Evolutionary conservation across 306 rosid genomes (phyloP).

Genomic region (Vicia sativa): DNA sequence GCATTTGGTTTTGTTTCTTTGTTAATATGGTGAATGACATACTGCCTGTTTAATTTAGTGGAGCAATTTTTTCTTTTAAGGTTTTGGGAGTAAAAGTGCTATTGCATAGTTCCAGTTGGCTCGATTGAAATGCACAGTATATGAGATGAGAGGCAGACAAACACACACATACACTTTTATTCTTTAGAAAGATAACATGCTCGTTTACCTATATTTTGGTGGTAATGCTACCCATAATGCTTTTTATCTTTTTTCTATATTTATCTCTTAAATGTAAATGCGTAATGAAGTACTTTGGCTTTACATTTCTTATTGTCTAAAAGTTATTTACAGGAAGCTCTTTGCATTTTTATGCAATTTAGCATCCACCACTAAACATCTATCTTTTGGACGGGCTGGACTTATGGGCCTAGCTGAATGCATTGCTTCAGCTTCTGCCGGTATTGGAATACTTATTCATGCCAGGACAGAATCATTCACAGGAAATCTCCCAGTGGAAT

Average conservation of each 20-base stretch:
- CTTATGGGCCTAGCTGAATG: constrained; percentile 88
- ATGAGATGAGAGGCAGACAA: not conserved
- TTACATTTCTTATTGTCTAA: constrained; percentile 42
- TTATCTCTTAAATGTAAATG: constrained; percentile 19
- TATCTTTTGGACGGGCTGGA: constrained; percentile 87
- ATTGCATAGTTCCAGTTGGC: constrained; percentile 10
- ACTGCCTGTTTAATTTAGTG: constrained; percentile 4
- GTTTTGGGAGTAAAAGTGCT: constrained; percentile 11
- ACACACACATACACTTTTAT: not conserved
- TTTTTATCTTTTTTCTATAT: constrained; percentile 11
- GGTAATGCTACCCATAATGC: not conserved
- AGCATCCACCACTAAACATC: constrained; percentile 69
- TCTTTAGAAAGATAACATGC: constrained; percentile 6
- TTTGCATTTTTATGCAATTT: constrained; percentile 68
- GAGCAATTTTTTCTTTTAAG: not conserved
- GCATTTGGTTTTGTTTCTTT: not conserved
- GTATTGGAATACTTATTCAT: constrained; percentile 40
- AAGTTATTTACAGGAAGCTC: constrained; percentile 60
- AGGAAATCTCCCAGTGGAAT: constrained; percentile 44
- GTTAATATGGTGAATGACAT: constrained; percentile 1
- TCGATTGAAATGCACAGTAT: constrained; percentile 5
- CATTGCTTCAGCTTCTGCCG: constrained; percentile 74
- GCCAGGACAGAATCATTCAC: constrained; percentile 43
- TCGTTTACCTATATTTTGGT: constrained; percentile 24
- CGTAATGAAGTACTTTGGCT: constrained; percentile 26